Conservation (phyloP, 116 monocot genomes). For the Posidonia oceanica region DNA sequence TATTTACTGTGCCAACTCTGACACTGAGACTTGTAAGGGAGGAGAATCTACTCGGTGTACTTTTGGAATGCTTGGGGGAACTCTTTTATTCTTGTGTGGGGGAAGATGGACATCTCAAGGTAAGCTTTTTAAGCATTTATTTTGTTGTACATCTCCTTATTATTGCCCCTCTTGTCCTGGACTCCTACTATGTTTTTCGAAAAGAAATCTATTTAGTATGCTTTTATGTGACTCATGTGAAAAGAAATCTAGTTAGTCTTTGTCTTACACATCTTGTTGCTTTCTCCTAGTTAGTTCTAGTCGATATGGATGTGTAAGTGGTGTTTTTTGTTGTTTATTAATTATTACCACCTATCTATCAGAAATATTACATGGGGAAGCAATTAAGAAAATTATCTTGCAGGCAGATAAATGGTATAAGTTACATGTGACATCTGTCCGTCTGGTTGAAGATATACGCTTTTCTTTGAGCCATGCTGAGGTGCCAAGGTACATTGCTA, state of each 20-base stretch:
- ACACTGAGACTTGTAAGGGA: conserved; percentile 63
- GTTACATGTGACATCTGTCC: conserved; percentile 29
- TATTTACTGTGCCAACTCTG: conserved; percentile 85
- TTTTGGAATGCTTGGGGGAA: conserved; percentile 58
- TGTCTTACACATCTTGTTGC: not conserved
- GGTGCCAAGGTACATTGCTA: conserved; percentile 47
- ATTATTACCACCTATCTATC: not conserved
- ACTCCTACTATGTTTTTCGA: too few relatives aligned
- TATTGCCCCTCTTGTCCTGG: not conserved
- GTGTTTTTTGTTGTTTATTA: not conserved
- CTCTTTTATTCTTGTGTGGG: conserved; percentile 43
- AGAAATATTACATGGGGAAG: not conserved
- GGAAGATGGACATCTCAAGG: conserved; percentile 61
- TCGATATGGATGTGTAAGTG: not conserved
- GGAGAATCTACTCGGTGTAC: conserved; percentile 41
- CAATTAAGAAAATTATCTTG: conserved; percentile 8
- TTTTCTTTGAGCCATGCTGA: conserved; percentile 58
- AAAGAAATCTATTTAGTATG: too few relatives aligned
- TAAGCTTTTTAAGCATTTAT: conserved; percentile 14
- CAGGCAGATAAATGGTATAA: conserved; percentile 62
- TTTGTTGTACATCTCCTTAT: not conserved
- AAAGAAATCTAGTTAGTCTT: too few relatives aligned
- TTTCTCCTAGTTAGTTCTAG: not conserved
- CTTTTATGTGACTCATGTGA: too few relatives aligned
- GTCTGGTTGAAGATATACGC: conserved; percentile 61